A percentile compares a stretch with the other conserved stretches of the same genome.
Conservation (phyloP, 1,139 yeast species). For the Geotrichum reessii region DNA sequence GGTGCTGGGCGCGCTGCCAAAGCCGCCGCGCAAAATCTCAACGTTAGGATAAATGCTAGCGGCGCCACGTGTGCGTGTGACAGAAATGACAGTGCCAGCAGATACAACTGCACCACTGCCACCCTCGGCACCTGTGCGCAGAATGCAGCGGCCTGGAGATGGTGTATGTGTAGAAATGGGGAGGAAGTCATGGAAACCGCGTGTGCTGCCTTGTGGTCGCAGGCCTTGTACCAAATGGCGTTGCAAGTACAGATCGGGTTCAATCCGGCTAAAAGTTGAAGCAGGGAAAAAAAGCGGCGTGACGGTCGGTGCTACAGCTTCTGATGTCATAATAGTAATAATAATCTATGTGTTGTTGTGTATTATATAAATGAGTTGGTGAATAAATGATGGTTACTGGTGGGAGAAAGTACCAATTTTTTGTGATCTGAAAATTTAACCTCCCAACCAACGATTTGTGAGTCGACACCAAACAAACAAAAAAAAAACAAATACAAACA, state of each 20-base stretch:
- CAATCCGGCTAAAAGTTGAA: constrained; percentile 72
- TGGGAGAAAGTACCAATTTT: neutral
- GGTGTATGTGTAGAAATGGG: constrained; percentile 41
- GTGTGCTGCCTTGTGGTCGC: constrained; percentile 44
- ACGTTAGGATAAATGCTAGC: constrained; percentile 67
- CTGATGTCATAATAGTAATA: neutral
- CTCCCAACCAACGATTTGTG: neutral
- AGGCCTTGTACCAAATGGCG: constrained; percentile 79
- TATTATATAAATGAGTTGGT: neutral
- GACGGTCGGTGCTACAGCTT: neutral
- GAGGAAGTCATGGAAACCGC: constrained; percentile 69
- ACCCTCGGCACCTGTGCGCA: constrained; percentile 70
- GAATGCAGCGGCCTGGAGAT: constrained; percentile 30
- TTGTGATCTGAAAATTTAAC: neutral
- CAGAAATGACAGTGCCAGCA: constrained; percentile 69
- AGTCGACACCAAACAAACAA: neutral
- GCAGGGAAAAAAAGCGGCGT: constrained; percentile 60
- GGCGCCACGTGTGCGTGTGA: constrained; percentile 41
- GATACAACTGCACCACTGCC: constrained; percentile 67
- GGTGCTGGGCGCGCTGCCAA: constrained; percentile 69
- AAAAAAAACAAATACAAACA: neutral
- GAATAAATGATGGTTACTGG: neutral
- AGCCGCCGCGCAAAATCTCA: constrained; percentile 52
- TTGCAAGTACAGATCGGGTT: constrained; percentile 78
- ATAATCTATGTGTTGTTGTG: neutral